A percentile compares a stretch with the other conserved stretches of the same genome.
phyloP scores from a whole-genome alignment of 169 alveolate genomes.

The Eimeria zaria region DNA sequence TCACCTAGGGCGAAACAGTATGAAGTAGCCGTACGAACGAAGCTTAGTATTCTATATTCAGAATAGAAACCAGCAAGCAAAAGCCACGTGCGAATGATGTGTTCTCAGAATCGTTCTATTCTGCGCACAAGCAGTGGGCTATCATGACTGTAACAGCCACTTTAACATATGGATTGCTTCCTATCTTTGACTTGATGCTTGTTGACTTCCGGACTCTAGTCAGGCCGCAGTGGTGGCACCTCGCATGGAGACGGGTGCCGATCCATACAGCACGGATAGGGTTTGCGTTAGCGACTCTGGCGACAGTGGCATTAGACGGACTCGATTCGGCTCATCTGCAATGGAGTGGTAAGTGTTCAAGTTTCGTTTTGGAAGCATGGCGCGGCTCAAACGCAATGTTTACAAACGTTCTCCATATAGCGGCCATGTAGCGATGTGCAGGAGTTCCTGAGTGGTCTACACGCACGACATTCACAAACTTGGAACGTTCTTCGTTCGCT shows the following conservation, averaged over 20 bases:
- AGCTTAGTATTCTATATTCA: background rate
- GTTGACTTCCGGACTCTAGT: slow-evolving; percentile 53
- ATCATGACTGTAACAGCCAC: slow-evolving; percentile 24
- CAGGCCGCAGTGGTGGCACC: slow-evolving; percentile 62
- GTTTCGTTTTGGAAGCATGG: background rate
- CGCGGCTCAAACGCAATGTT: background rate
- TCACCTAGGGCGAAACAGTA: background rate
- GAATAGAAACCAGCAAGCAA: background rate
- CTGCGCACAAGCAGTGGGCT: slow-evolving; percentile 61
- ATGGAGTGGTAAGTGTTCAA: slow-evolving; percentile 64
- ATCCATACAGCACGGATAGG: slow-evolving; percentile 22
- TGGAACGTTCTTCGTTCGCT: background rate
- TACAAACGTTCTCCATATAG: background rate
- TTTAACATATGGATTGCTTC: slow-evolving; percentile 66
- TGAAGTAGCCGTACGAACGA: background rate
- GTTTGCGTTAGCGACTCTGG: slow-evolving; percentile 17
- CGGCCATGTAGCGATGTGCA: too few species aligned
- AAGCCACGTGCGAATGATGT: background rate
- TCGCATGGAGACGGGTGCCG: slow-evolving; percentile 29
- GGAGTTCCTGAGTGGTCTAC: background rate
- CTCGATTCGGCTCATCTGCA: slow-evolving; percentile 46
- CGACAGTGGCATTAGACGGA: slow-evolving; percentile 48
- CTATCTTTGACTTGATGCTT: slow-evolving; percentile 76
- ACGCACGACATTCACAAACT: background rate
- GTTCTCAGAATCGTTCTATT: slow-evolving; percentile 42